Base-by-base conservation (phyloP, 139 green algal species). In the Gonium pectorale region DNA sequence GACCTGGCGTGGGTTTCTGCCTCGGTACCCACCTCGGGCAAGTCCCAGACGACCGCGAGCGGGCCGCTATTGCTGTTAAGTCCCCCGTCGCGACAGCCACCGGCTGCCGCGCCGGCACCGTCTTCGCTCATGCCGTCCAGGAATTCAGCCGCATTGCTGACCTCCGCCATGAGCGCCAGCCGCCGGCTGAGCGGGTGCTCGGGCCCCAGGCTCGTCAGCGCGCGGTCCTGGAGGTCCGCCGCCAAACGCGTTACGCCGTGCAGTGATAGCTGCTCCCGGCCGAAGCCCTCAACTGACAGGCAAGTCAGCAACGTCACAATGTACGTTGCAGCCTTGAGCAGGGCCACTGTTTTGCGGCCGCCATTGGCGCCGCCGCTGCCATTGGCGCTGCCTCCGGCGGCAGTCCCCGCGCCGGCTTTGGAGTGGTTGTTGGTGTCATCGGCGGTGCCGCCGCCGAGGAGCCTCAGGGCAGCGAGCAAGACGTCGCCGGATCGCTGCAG, bases 101-200 rank as follows among this genome's bases (percentile, higher is more conserved):
- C n/a, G n/a, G n/a, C n/a, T n/a, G n/a, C n/a, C n/a, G n/a, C n/a
- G n/a, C n/a, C n/a, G n/a, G 64, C 64, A 33, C 64, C 31, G 33
- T 21, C 52, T 33, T 52, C n/a, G 43, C 49, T 5, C 33, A 82
- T 51, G 26, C 62, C 75, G n/a, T 72, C 41, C 75, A 82, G 29
- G 41, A 82, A 41, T n/a, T 69, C 75, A 17, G n/a, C 75, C 0
- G 75, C 41, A 19, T 19, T 31, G 29, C 11, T 46, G 2, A 41
- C 35, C 35, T 71, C 75, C 59, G 41, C 59, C 27, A 82, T 59
- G 40, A 82, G 59, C 24, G 41, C 40, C 59, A 82, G 60, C 27
- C 75, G 59, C 41, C 75, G 75, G 15, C 40, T 49, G 38, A 82
- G 75, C 37, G 60, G 6, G 41, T 31, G 24, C 19, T 71, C 75